A percentile compares a stretch with the other conserved stretches of the same genome.
Evolutionary conservation across 2,329 filamentous ascomycete genomes (phyloP).

Genomic region (Paraphoma chrysanthemicola): DNA sequence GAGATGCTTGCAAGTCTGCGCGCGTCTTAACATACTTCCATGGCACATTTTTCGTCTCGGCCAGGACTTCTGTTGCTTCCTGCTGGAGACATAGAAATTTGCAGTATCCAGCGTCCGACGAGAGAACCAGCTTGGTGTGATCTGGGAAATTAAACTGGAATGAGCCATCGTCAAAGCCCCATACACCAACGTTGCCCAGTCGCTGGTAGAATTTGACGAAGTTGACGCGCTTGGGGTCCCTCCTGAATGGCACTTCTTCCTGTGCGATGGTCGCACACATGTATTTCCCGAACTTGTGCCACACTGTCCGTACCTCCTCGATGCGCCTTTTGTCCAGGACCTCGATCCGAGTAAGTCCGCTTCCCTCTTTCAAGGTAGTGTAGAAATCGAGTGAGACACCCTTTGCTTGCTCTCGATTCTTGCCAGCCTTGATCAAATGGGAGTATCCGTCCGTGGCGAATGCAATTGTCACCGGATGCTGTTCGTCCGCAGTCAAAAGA

Average conservation of each 20-base stretch:
- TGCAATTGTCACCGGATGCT: slow-evolving; percentile 71
- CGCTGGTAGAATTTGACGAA: slow-evolving; percentile 84
- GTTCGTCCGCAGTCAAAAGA: slow-evolving; percentile 56
- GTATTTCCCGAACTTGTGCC: slow-evolving; percentile 75
- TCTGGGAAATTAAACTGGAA: slow-evolving; percentile 89
- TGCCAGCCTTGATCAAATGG: slow-evolving; percentile 73
- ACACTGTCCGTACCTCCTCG: slow-evolving; percentile 64
- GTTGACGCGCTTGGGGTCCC: slow-evolving; percentile 51
- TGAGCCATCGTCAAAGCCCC: slow-evolving; percentile 81
- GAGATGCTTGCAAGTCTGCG: slow-evolving; percentile 73
- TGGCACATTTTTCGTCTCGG: slow-evolving; percentile 65
- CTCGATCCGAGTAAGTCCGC: slow-evolving; percentile 68
- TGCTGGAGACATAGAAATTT: slow-evolving; percentile 79
- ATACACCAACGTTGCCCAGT: slow-evolving; percentile 80
- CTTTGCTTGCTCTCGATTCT: slow-evolving; percentile 55
- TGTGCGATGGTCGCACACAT: slow-evolving; percentile 59
- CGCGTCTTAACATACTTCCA: slow-evolving; percentile 74
- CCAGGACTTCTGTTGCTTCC: slow-evolving; percentile 72
- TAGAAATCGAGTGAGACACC: slow-evolving; percentile 70
- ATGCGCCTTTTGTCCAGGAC: slow-evolving; percentile 66
- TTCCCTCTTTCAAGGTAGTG: slow-evolving; percentile 69
- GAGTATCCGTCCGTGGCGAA: slow-evolving; percentile 74
- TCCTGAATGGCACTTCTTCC: slow-evolving; percentile 56
- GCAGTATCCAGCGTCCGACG: slow-evolving; percentile 75
- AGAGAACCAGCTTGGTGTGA: slow-evolving; percentile 83